Evolutionary conservation across 2,329 filamentous ascomycete species (phyloP).

Genomic region (Penicillium italicum): DNA sequence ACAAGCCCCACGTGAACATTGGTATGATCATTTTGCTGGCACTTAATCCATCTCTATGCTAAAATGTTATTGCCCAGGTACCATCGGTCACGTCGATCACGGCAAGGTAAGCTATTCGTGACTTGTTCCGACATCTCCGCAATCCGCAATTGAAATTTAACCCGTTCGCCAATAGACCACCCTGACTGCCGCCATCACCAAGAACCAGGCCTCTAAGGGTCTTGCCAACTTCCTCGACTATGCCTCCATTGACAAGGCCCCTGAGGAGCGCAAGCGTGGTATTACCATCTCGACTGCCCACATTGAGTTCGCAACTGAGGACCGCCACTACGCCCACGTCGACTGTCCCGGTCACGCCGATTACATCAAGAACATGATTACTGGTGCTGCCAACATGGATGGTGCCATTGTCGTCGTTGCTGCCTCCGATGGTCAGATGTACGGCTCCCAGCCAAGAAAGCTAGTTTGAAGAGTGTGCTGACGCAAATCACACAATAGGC

Average conservation of each 20-base stretch:
- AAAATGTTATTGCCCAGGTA: slow-evolving; percentile 54
- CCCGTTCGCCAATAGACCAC: slow-evolving; percentile 65
- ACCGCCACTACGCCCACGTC: slow-evolving; percentile 97
- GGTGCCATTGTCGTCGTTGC: slow-evolving; percentile 98
- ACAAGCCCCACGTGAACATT: slow-evolving; percentile 98
- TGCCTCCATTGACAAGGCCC: slow-evolving; percentile 96
- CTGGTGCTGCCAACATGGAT: slow-evolving; percentile 98
- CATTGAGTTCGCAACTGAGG: slow-evolving; percentile 95
- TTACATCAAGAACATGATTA: slow-evolving; percentile 99
- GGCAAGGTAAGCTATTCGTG: slow-evolving; percentile 69
- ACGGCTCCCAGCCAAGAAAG: slow-evolving; percentile 23
- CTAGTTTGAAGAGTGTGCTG: slow-evolving; percentile 5
- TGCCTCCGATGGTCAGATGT: slow-evolving; percentile 97
- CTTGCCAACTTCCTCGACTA: slow-evolving; percentile 94
- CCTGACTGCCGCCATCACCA: slow-evolving; percentile 96
- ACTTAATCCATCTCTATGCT: not conserved
- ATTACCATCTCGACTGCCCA: slow-evolving; percentile 98
- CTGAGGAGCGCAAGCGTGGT: slow-evolving; percentile 99
- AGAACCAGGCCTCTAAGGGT: slow-evolving; percentile 93
- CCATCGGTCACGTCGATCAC: slow-evolving; percentile 99
- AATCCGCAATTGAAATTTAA: slow-evolving; percentile 9
- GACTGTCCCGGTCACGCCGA: slow-evolving; percentile 99
- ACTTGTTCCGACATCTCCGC: slow-evolving; percentile 7
- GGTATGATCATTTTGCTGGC: slow-evolving; percentile 54
- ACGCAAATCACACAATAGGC: slow-evolving; percentile 47